Percentiles rank a stretch among this genome's conserved stretches.
Evolutionary conservation across 2,329 filamentous ascomycete genomes (phyloP).

Genomic region (Xylariaceae sp.): DNA sequence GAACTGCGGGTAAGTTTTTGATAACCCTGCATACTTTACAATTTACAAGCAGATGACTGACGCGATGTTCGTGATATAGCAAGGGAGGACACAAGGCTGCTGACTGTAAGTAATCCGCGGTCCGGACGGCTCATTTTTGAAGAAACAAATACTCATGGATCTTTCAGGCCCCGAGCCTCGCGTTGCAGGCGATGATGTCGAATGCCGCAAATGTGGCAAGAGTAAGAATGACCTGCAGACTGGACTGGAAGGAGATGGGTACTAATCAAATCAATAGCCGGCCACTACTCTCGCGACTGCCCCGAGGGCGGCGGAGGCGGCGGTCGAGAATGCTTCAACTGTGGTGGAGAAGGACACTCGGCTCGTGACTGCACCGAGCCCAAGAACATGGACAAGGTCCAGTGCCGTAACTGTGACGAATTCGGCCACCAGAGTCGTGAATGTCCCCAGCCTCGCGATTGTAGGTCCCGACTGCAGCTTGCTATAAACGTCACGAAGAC

Average conservation of each 20-base stretch:
- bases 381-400: constrained; percentile 35
- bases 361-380: constrained; percentile 46
- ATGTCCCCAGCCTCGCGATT: constrained; percentile 53
- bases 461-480: constrained; percentile 32
- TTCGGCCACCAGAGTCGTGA: constrained; percentile 44
- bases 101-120: constrained; percentile 41
- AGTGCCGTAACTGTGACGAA: constrained; percentile 55
- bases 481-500: not conserved
- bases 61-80: constrained; percentile 23
- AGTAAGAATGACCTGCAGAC: constrained; percentile 39
- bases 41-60: constrained; percentile 1
- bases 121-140: constrained; percentile 9
- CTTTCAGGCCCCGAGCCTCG: constrained; percentile 48
- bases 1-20: constrained; percentile 54
- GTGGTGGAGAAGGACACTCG: constrained; percentile 57
- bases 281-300: constrained; percentile 60
- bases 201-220: constrained; percentile 61
- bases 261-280: constrained; percentile 37
- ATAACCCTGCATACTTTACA: not conserved
- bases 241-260: not conserved
- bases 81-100: constrained; percentile 46
- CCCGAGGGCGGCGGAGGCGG: constrained; percentile 52
- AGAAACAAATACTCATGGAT: constrained; percentile 16
- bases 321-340: constrained; percentile 55
- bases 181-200: constrained; percentile 52